Conservation (phyloP, 441 rosid genomes). For the Erodium trifolium region DNA sequence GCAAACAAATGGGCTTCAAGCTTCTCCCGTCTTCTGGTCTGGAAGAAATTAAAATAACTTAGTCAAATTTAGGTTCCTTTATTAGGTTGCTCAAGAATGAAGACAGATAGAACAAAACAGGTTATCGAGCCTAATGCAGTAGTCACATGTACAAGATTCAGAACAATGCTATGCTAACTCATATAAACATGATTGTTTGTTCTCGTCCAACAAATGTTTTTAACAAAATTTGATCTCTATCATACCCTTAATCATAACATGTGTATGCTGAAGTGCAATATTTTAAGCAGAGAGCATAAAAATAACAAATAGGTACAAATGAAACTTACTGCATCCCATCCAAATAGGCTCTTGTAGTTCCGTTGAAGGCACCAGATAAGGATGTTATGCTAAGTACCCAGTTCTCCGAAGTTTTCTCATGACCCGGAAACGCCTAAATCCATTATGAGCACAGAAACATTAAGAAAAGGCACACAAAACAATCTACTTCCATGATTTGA, state of each 20-base stretch:
- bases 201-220: too few relatives aligned
- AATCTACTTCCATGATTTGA: background rate
- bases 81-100: too few relatives aligned
- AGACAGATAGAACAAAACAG: too few relatives aligned
- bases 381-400: slow-evolving; percentile 91
- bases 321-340: slow-evolving; percentile 88
- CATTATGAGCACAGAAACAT: slow-evolving; percentile 15
- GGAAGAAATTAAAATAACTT: slow-evolving; percentile 16
- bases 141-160: too few relatives aligned
- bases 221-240: too few relatives aligned
- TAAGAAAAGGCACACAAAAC: background rate
- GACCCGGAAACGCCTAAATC: slow-evolving; percentile 69
- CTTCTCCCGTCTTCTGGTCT: slow-evolving; percentile 63
- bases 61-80: background rate
- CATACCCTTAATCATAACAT: too few relatives aligned
- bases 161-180: too few relatives aligned
- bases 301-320: background rate
- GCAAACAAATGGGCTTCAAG: slow-evolving; percentile 55
- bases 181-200: too few relatives aligned
- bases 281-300: too few relatives aligned
- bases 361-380: slow-evolving; percentile 91
- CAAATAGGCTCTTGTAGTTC: slow-evolving; percentile 84
- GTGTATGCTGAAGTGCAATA: too few relatives aligned
- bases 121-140: too few relatives aligned
- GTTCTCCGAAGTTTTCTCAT: slow-evolving; percentile 66